phyloP scores from a whole-genome alignment of 306 rosid species.

The Vigna hirtella region DNA sequence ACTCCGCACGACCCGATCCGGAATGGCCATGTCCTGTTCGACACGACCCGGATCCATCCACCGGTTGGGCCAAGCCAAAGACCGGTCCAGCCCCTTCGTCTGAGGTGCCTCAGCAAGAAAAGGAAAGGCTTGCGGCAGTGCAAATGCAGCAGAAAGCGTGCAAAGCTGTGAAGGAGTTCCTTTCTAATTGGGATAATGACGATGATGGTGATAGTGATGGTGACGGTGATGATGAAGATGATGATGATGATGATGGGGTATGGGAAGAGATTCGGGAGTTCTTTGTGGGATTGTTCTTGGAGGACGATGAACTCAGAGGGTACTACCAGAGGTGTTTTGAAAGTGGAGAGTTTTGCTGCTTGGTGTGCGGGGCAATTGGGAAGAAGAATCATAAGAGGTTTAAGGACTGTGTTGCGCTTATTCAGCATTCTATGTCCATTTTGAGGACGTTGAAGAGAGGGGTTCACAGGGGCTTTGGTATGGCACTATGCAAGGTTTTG shows the following conservation, averaged over 20 bases:
- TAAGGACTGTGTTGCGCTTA: conserved; percentile 63
- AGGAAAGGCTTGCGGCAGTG: conserved; percentile 29
- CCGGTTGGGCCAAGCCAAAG: conserved; percentile 35
- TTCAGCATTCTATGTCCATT: conserved; percentile 61
- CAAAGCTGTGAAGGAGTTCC: conserved; percentile 48
- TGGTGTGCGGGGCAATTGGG: conserved; percentile 68
- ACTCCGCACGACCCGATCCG: conserved; percentile 34
- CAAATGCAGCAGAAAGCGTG: conserved; percentile 50
- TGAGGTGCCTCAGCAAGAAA: conserved; percentile 40
- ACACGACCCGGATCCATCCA: too few relatives aligned
- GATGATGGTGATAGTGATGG: neutral
- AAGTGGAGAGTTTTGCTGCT: conserved; percentile 67
- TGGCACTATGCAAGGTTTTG: conserved; percentile 66
- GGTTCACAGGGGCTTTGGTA: conserved; percentile 72
- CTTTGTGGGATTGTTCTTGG: conserved; percentile 54
- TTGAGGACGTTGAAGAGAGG: conserved; percentile 47
- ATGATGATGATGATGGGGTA: conserved; percentile 19
- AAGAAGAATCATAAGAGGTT: conserved; percentile 60
- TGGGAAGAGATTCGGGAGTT: conserved; percentile 47
- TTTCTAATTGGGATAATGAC: conserved; percentile 5
- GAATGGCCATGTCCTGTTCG: too few relatives aligned
- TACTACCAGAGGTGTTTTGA: conserved; percentile 61
- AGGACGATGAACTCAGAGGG: conserved; percentile 56
- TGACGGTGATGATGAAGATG: neutral
- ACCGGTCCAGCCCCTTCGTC: conserved; percentile 12